These are phyloP conservation scores for Juglanconis sp. DNA, from an alignment of 2,329 filamentous ascomycete species.

Conservation along the genomic window DNA sequence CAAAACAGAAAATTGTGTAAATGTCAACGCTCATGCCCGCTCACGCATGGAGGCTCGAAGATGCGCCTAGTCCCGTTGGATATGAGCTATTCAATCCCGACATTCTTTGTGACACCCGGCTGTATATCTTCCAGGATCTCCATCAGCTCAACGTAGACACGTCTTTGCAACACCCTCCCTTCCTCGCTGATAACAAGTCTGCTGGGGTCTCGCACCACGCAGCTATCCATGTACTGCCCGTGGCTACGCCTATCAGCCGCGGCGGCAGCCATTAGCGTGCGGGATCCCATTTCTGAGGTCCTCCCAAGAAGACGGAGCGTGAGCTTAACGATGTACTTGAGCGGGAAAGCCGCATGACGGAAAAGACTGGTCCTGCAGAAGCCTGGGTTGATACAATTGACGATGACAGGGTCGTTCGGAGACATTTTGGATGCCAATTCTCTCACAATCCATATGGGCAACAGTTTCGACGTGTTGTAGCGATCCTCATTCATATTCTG, in stretches of 20 bases:
- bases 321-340: not conserved
- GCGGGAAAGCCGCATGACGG: slow-evolving; percentile 19
- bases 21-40: too few relatives aligned
- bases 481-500: slow-evolving; percentile 27
- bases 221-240: slow-evolving; percentile 38
- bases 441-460: slow-evolving; percentile 29
- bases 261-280: slow-evolving; percentile 36
- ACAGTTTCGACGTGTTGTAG: slow-evolving; percentile 33
- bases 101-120: slow-evolving; percentile 33
- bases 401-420: slow-evolving; percentile 24
- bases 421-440: slow-evolving; percentile 31
- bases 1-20: too few relatives aligned
- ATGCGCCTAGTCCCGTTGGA: not conserved
- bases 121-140: slow-evolving; percentile 41
- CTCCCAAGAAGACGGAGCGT: slow-evolving; percentile 28
- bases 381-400: slow-evolving; percentile 39
- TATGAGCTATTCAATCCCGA: slow-evolving; percentile 10
- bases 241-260: slow-evolving; percentile 35
- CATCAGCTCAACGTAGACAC: slow-evolving; percentile 41
- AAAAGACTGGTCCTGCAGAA: slow-evolving; percentile 40
- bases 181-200: slow-evolving; percentile 32
- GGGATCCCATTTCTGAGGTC: slow-evolving; percentile 36
- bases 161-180: slow-evolving; percentile 33
- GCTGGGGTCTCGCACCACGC: slow-evolving; percentile 25
- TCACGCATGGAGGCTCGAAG: not conserved